Evolutionary conservation across 2,329 filamentous ascomycete species (phyloP), one percentile per base, ranked within the genome.

Genomic region (Metarhizium guizhouense): DNA sequence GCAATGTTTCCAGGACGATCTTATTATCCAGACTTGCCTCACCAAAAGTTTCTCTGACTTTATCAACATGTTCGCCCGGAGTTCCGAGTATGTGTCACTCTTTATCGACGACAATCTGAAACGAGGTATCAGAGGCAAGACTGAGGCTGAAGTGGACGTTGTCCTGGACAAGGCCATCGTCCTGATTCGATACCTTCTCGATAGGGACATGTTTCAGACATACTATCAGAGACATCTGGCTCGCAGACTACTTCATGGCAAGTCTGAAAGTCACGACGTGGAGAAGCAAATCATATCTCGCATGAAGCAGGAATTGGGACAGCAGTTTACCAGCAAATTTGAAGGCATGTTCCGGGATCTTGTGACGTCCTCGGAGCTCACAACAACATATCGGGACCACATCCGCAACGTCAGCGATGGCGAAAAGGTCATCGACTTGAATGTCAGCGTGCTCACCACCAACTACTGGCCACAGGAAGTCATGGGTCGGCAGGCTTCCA

Each of bases 321-420:
- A 95, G 68, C 86, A 91, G 62, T 97, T 97, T 68, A 97, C 94
- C 0, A 78, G 84, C 65, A 95, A 95, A 68, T 83, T 99, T 48
- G 94, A 99, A 67, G 88, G 91, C 61, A 97, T 99, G 91, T 96
- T 99, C 76, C 92, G 91, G 72, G 94, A 99, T 66, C 92, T 97
- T 82, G 84, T 86, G 16, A 84, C 92, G 13, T 96, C 92, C 0
- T 84, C 87, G 54, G 93, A 96, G 61, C 79, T 96, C 30, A 90
- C 88, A 0, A 74, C 83, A 13, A 84, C 81, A 55, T 97, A 95
- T 74, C 87, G 86, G 61, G 79, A 81, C 16, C 83, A 93, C 59
- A 83, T 83, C 50, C 70, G 73, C 34, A 73, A 70, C 34, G 70
- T 82, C 11, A 70, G 80, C 68, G 70, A 83, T 68, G 68, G 72